Base-by-base conservation (phyloP, 495 filamentous ascomycete species). In the Ascodesmis nigricans region DNA sequence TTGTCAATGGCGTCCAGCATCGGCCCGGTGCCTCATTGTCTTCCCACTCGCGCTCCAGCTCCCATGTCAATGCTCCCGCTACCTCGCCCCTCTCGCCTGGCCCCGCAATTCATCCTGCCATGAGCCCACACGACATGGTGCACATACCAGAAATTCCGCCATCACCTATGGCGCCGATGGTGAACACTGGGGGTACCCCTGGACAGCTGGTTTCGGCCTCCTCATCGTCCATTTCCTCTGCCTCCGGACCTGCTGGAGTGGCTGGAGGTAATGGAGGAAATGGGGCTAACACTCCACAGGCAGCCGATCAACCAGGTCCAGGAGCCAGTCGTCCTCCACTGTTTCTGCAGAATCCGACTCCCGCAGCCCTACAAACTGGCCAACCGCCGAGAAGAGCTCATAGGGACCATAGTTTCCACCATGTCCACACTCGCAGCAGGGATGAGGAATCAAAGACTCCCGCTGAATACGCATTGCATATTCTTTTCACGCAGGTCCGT, bases 401-500 rank as follows among this genome's bases (percentile, higher is more conserved):
- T 45, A 69, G 78, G 45, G n/a, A n/a, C n/a, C n/a, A n/a, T n/a
- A n/a, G n/a, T n/a, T n/a, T n/a, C n/a, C 67, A 72, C 38, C 71
- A 72, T 41, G 66, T 73, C 21, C 64, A 47, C 65, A 69, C 21
- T 77, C 91, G 45, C 24, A 33, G 45, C 64, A 69, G 39, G 29
- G 47, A 50, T 13, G 47, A 50, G 37, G 47, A 50, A 32, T 46
- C 46, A 4, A 91, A 82, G 57, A 91, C 80, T 0, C 81, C 91
- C 31, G 84, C 81, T 29, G 87, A 97, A 61, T 93, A 91, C 65
- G 83, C 90, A 16, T 60, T 95, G 35, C 84, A 95, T 56, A 84
- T 92, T 47, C 60, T 97, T 21, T 92, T 97, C 56, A 92, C 83
- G 42, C 79, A 83, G 32, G 73, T 77, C 51, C 57, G 73, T 57